These are phyloP conservation scores for Boletellus deceptivus DNA, from an alignment of 1,284 basidiomycete genomes.

Conservation along the genomic window DNA sequence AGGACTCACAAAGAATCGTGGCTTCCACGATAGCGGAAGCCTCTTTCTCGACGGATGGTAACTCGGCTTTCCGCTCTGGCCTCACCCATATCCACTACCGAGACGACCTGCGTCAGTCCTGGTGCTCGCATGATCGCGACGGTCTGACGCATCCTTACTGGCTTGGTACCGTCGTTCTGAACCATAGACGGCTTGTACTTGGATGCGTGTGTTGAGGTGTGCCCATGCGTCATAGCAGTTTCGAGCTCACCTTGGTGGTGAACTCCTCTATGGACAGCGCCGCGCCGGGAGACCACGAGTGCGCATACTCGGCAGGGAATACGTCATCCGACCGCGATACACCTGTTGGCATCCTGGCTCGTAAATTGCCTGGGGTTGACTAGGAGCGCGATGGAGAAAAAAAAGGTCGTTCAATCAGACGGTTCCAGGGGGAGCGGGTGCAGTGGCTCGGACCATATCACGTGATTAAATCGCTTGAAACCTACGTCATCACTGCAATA, in stretches of 20 bases:
- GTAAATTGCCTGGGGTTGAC: no score
- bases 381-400: background rate
- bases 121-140: background rate
- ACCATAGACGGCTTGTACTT: conserved; percentile 75
- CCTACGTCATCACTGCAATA: no score
- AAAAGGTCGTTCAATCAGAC: background rate
- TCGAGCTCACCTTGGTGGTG: conserved; percentile 20
- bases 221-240: background rate
- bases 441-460: background rate
- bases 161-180: conserved; percentile 69
- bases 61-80: conserved; percentile 28
- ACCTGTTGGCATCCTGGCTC: conserved; percentile 15
- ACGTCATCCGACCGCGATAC: conserved; percentile 13
- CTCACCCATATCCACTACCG: conserved; percentile 67
- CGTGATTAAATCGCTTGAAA: background rate
- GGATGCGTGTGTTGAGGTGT: background rate
- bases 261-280: conserved; percentile 23
- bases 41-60: conserved; percentile 16
- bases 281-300: conserved; percentile 27
- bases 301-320: conserved; percentile 14
- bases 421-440: no score
- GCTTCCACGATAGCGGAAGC: conserved; percentile 49
- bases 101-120: background rate
- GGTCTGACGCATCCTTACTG: conserved; percentile 40
- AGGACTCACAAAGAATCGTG: conserved; percentile 42